These are phyloP conservation scores for Penicillium sp. DNA, from an alignment of 2,329 filamentous ascomycete genomes.

Conservation along the genomic window DNA sequence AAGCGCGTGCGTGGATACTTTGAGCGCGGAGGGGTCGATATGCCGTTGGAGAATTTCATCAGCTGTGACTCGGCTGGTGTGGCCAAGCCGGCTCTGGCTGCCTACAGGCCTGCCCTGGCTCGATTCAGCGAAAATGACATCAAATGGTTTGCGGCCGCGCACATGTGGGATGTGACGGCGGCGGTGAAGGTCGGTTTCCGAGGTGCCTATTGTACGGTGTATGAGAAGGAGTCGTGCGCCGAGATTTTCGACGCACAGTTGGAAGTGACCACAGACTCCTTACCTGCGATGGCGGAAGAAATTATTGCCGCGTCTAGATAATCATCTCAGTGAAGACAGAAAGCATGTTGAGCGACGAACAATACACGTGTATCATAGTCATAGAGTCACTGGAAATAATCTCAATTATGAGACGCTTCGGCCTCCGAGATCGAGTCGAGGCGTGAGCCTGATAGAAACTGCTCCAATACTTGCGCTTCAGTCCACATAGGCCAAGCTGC, in stretches of 20 bases:
- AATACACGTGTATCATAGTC: too few species aligned
- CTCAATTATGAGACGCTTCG: neutral
- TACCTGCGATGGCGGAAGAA: slow-evolving; percentile 46
- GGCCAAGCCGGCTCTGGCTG: slow-evolving; percentile 46
- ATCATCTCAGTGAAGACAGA: too few species aligned
- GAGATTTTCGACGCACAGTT: slow-evolving; percentile 48
- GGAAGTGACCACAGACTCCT: slow-evolving; percentile 45
- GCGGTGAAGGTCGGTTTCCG: slow-evolving; percentile 48
- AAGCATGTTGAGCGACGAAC: too few species aligned
- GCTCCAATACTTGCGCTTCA: slow-evolving; percentile 18
- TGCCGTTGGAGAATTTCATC: slow-evolving; percentile 48
- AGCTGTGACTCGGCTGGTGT: slow-evolving; percentile 46
- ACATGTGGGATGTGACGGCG: slow-evolving; percentile 55
- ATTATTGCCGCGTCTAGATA: slow-evolving; percentile 14
- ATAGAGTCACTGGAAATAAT: too few species aligned
- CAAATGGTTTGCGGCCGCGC: slow-evolving; percentile 54
- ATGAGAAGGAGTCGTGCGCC: slow-evolving; percentile 47
- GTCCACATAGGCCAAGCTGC: slow-evolving; percentile 14
- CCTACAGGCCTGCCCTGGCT: slow-evolving; percentile 44
- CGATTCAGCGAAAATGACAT: slow-evolving; percentile 35
- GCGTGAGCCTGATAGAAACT: slow-evolving; percentile 13
- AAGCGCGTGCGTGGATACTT: slow-evolving; percentile 51
- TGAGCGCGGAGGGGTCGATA: slow-evolving; percentile 42
- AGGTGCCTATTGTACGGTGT: slow-evolving; percentile 50
- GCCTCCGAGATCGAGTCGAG: neutral